phyloP scores from a whole-genome alignment of 257 asterid species.

The Ligustrum vulgare region DNA sequence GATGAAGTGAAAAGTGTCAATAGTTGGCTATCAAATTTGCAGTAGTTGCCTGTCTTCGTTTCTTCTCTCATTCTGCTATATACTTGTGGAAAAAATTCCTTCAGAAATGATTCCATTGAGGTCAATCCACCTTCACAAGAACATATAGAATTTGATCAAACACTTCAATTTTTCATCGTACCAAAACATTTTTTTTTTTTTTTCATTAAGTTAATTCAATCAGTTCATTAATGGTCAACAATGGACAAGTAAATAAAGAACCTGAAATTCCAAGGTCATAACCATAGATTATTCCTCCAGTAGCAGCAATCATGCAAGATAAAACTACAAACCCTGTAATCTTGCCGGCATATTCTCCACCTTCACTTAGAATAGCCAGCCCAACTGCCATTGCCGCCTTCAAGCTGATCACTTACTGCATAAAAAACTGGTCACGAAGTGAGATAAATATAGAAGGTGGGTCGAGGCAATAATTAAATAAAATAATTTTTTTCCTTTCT shows the following conservation, averaged over 20 bases:
- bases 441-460: too few species aligned
- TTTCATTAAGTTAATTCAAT: too few species aligned
- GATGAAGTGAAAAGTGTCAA: constrained; percentile 52
- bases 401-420: too few species aligned
- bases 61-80: constrained; percentile 35
- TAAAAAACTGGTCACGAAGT: too few species aligned
- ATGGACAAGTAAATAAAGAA: background rate
- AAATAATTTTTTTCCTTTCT: too few species aligned
- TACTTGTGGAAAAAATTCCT: constrained; percentile 47
- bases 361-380: constrained; percentile 6
- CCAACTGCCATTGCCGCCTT: constrained; percentile 18
- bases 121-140: constrained; percentile 52
- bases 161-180: too few species aligned
- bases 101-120: constrained; percentile 52
- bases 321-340: constrained; percentile 38
- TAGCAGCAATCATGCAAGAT: constrained; percentile 48
- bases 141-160: background rate
- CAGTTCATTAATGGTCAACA: background rate
- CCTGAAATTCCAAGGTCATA: constrained; percentile 52
- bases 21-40: constrained; percentile 51
- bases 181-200: too few species aligned
- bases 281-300: constrained; percentile 48
- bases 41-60: constrained; percentile 43
- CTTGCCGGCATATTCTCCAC: constrained; percentile 34
- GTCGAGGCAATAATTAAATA: too few species aligned